Percentiles rank a stretch among this genome's conserved stretches.
These are phyloP conservation scores for Sporisorium sorghi DNA, from an alignment of 1,284 basidiomycete species.

Conservation along the genomic window DNA sequence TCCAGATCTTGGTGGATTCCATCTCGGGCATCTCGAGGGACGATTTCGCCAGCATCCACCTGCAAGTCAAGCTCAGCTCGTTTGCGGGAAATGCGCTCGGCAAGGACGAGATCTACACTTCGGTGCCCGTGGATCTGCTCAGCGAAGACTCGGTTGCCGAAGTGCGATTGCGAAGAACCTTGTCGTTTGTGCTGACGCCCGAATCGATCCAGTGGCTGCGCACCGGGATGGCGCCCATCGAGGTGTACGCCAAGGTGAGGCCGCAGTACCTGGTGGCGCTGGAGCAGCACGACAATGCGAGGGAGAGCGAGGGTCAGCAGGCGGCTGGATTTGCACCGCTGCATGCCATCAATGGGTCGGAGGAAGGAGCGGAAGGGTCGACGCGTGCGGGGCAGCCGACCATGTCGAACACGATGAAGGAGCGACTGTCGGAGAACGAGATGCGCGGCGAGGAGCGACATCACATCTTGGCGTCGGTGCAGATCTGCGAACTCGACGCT, in stretches of 20 bases:
- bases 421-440: constrained; percentile 81
- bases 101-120: constrained; percentile 58
- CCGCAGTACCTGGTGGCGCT: constrained; percentile 39
- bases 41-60: constrained; percentile 48
- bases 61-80: constrained; percentile 59
- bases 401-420: constrained; percentile 44
- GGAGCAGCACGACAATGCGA: constrained; percentile 49
- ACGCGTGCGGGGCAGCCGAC: neutral
- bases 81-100: constrained; percentile 50
- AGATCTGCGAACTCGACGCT: constrained; percentile 86
- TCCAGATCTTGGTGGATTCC: constrained; percentile 57
- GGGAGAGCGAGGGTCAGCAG: constrained; percentile 24
- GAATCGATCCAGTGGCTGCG: constrained; percentile 51
- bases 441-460: constrained; percentile 89
- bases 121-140: constrained; percentile 51
- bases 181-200: constrained; percentile 55
- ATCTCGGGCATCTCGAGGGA: constrained; percentile 50
- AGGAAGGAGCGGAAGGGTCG: neutral
- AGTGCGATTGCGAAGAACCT: constrained; percentile 53
- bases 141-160: constrained; percentile 37
- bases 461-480: constrained; percentile 86
- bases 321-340: constrained; percentile 25
- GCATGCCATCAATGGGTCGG: constrained; percentile 18
- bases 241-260: constrained; percentile 53
- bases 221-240: constrained; percentile 45